A percentile compares a stretch with the other conserved stretches of the same genome.
Conservation (phyloP, 2,329 filamentous ascomycete species). For the Dothistroma septosporum region DNA sequence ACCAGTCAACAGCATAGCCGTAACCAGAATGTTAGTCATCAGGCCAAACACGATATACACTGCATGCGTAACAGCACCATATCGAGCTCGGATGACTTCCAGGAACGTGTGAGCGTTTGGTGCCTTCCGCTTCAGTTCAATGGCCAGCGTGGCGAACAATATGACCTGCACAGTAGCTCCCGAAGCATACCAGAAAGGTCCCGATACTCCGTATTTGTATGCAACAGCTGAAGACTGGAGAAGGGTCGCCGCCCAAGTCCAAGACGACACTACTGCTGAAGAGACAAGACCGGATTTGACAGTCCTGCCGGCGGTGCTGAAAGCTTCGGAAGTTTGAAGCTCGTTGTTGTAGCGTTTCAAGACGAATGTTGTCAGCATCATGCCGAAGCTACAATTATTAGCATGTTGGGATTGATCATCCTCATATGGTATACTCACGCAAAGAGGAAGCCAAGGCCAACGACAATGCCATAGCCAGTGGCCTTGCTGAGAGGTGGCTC, state of each 20-base stretch:
- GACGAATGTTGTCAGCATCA: constrained; percentile 69
- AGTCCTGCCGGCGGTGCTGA: constrained; percentile 80
- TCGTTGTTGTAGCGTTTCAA: constrained; percentile 69
- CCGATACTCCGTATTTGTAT: constrained; percentile 63
- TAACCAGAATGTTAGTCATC: constrained; percentile 75
- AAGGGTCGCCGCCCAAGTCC: constrained; percentile 73
- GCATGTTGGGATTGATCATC: no score
- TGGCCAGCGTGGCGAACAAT: constrained; percentile 83
- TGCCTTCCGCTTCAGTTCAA: constrained; percentile 79
- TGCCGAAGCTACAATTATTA: constrained; percentile 54
- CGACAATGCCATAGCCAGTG: constrained; percentile 72
- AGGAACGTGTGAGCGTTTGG: constrained; percentile 77
- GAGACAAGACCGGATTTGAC: constrained; percentile 87
- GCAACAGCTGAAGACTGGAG: constrained; percentile 65
- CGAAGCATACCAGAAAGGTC: constrained; percentile 64
- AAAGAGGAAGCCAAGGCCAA: constrained; percentile 70
- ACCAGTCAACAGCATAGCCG: constrained; percentile 82
- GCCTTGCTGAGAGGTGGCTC: constrained; percentile 49
- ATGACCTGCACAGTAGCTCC: constrained; percentile 78
- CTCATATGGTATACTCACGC: constrained; percentile 47
- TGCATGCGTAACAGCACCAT: constrained; percentile 67
- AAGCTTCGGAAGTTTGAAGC: constrained; percentile 87
- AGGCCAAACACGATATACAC: constrained; percentile 80
- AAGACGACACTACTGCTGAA: constrained; percentile 84
- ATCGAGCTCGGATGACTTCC: constrained; percentile 76